phyloP scores from a whole-genome alignment of 2,329 filamentous ascomycete genomes.

The Penicillium sp. region DNA sequence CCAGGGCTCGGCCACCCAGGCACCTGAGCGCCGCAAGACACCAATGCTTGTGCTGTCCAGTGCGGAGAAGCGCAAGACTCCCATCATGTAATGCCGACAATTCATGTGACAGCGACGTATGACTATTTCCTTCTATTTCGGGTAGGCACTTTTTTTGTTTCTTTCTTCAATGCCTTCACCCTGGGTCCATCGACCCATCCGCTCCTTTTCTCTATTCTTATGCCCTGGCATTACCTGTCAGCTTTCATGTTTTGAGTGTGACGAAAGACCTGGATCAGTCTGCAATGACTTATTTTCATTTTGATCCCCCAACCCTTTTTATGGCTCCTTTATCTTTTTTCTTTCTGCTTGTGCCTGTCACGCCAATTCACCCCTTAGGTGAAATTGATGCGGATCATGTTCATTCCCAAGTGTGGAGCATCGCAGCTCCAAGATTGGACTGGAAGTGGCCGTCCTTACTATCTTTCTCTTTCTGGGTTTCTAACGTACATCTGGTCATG shows the following conservation, averaged over 20 bases:
- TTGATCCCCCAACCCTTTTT: neutral
- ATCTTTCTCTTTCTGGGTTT: slow-evolving; percentile 15
- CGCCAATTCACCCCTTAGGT: neutral
- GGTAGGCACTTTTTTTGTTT: slow-evolving; percentile 11
- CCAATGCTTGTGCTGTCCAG: slow-evolving; percentile 86
- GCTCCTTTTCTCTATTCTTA: slow-evolving; percentile 19
- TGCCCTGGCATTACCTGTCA: slow-evolving; percentile 1
- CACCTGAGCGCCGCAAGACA: slow-evolving; percentile 72
- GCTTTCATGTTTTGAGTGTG: slow-evolving; percentile 17
- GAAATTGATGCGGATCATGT: slow-evolving; percentile 5
- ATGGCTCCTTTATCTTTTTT: slow-evolving; percentile 4
- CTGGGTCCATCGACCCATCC: slow-evolving; percentile 4
- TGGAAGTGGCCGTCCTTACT: slow-evolving; percentile 9
- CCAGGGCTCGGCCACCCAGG: slow-evolving; percentile 60
- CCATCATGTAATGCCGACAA: slow-evolving; percentile 57
- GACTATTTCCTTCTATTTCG: slow-evolving; percentile 26
- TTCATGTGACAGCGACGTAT: slow-evolving; percentile 44
- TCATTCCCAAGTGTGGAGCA: slow-evolving; percentile 6
- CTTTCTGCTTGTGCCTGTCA: neutral
- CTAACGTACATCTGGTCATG: slow-evolving; percentile 31
- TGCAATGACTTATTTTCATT: slow-evolving; percentile 24
- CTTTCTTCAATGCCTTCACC: slow-evolving; percentile 3
- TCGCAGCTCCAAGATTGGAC: slow-evolving; percentile 7
- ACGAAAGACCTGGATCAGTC: slow-evolving; percentile 28
- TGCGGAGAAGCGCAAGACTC: slow-evolving; percentile 86